Percentiles rank a stretch among this genome's conserved stretches.
Conservation (phyloP, 192 early-diverging fungal genomes). For the Lunasporangiospora selenospora region DNA sequence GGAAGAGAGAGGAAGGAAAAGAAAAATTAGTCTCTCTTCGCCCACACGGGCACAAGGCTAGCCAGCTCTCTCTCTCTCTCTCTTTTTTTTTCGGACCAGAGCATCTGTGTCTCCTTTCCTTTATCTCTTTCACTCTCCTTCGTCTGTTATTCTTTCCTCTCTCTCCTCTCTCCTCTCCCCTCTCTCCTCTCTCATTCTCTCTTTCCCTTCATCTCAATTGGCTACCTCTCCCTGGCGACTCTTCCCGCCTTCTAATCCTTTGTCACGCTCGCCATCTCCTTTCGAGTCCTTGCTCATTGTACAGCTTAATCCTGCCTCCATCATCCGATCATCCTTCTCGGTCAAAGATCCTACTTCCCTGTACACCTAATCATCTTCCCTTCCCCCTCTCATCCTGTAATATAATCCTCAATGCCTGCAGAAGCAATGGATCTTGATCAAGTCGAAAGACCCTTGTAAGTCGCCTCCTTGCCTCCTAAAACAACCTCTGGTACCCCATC, state of each 20-base stretch:
- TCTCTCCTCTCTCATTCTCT: neutral
- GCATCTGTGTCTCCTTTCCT: neutral
- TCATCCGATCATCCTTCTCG: neutral
- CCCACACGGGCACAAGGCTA: too few species aligned
- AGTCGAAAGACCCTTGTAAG: conserved; percentile 43
- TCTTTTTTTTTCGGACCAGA: neutral
- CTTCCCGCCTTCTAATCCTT: too few species aligned
- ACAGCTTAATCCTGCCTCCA: neutral
- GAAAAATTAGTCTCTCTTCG: too few species aligned
- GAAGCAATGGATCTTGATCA: conserved; percentile 48
- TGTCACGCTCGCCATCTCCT: neutral
- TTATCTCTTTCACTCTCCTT: conserved; percentile 1
- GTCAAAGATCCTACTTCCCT: neutral
- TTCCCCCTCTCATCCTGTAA: neutral
- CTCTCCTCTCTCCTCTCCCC: neutral
- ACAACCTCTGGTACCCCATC: neutral
- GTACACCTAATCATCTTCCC: neutral
- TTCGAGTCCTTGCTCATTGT: too few species aligned
- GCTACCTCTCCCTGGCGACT: neutral
- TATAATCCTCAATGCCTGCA: conserved; percentile 37
- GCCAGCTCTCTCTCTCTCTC: too few species aligned
- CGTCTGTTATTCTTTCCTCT: neutral
- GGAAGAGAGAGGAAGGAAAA: too few species aligned
- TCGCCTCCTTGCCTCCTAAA: neutral
- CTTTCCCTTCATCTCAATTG: neutral